phyloP scores from a whole-genome alignment of 371 early-diverging fungal genomes.

The Apophysomyces elegans region DNA sequence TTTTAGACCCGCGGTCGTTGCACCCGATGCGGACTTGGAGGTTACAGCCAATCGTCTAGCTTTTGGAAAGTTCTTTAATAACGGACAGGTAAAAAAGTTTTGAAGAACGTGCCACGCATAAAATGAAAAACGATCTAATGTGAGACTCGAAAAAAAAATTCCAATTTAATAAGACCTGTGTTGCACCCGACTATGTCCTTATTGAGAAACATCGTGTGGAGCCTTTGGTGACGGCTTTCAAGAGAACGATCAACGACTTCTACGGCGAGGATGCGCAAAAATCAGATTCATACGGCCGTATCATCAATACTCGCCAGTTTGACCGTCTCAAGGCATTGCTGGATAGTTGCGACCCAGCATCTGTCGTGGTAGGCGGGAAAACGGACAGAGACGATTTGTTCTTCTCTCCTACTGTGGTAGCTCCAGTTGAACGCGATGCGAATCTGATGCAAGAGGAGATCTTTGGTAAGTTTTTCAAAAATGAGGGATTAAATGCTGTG shows the following conservation, averaged over 20 bases:
- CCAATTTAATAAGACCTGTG: slow-evolving; percentile 62
- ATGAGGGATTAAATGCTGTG: background rate
- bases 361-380: slow-evolving; percentile 60
- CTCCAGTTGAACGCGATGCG: slow-evolving; percentile 55
- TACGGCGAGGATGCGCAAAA: slow-evolving; percentile 56
- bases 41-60: slow-evolving; percentile 75
- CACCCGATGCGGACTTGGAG: slow-evolving; percentile 65
- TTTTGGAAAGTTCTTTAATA: slow-evolving; percentile 83
- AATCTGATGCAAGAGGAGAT: slow-evolving; percentile 77
- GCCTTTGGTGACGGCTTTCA: slow-evolving; percentile 53
- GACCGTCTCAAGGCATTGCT: slow-evolving; percentile 68
- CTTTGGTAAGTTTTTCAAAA: slow-evolving; percentile 47
- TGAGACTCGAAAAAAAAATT: too few relatives aligned
- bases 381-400: slow-evolving; percentile 59
- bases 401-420: slow-evolving; percentile 72
- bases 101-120: background rate
- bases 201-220: slow-evolving; percentile 58
- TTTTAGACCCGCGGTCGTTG: slow-evolving; percentile 73
- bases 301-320: slow-evolving; percentile 73
- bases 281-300: slow-evolving; percentile 66
- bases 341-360: slow-evolving; percentile 44
- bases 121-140: background rate
- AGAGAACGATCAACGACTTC: slow-evolving; percentile 48
- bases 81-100: slow-evolving; percentile 70
- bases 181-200: slow-evolving; percentile 88